Percentiles rank a stretch among this genome's conserved stretches.
Evolutionary conservation across 257 asterid genomes (phyloP).

Genomic region (Jacaranda copaia): DNA sequence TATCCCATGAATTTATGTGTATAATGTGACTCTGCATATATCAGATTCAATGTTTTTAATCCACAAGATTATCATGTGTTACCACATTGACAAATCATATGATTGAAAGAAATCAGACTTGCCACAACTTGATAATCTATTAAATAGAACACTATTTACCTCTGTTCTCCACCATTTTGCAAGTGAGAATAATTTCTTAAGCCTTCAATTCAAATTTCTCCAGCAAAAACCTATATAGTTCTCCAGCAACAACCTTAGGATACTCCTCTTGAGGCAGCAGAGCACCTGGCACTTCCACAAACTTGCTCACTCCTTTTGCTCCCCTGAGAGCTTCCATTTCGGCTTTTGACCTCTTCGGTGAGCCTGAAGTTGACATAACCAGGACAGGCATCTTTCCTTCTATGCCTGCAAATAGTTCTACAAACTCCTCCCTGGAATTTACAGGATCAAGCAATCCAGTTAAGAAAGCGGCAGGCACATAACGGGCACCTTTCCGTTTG

Average conservation of each 20-base stretch:
- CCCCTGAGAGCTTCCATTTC: slow-evolving; percentile 95
- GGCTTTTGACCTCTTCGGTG: slow-evolving; percentile 95
- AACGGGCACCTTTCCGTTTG: slow-evolving; percentile 82
- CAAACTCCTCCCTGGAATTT: slow-evolving; percentile 76
- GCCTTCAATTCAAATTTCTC: slow-evolving; percentile 56
- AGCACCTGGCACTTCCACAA: slow-evolving; percentile 84
- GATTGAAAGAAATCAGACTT: slow-evolving; percentile 6
- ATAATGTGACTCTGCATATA: background rate
- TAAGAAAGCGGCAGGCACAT: slow-evolving; percentile 94
- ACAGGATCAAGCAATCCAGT: slow-evolving; percentile 96
- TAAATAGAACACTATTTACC: slow-evolving; percentile 37
- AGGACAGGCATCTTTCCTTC: slow-evolving; percentile 69
- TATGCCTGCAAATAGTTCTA: slow-evolving; percentile 69
- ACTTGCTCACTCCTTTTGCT: slow-evolving; percentile 79
- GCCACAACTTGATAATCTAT: slow-evolving; percentile 5
- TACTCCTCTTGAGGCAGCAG: slow-evolving; percentile 96
- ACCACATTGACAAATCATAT: slow-evolving; percentile 12
- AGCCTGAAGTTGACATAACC: slow-evolving; percentile 64
- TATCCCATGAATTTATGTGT: background rate
- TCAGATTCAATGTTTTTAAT: slow-evolving; percentile 18
- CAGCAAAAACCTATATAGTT: slow-evolving; percentile 66
- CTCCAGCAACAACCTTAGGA: slow-evolving; percentile 79
- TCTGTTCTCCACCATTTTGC: slow-evolving; percentile 29
- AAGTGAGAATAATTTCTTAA: slow-evolving; percentile 22
- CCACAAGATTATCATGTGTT: slow-evolving; percentile 7